phyloP scores from a whole-genome alignment of 345 rosid genomes.

The Raphanus raphanistrum region DNA sequence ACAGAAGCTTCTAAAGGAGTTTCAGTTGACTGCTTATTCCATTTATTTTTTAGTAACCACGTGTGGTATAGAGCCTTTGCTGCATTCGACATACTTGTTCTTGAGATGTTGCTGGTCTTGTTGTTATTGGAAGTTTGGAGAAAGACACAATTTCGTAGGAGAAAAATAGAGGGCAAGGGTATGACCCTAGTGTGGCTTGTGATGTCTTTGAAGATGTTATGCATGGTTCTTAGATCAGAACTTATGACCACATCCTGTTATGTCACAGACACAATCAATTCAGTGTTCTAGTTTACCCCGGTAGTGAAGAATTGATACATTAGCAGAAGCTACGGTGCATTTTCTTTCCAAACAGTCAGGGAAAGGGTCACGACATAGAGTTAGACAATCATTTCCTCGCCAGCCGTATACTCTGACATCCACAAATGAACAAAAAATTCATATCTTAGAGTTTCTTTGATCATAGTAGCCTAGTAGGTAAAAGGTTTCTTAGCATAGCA shows the following conservation, averaged over 20 bases:
- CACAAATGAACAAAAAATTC: neutral
- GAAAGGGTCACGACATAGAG: neutral
- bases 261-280: too few species aligned
- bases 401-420: neutral
- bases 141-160: too few species aligned
- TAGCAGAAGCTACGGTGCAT: neutral
- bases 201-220: neutral
- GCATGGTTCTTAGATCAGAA: too few species aligned
- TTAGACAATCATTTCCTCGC: neutral
- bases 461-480: neutral
- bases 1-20: too few species aligned
- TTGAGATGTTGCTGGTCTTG: too few species aligned
- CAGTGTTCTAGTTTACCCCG: neutral
- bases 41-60: too few species aligned
- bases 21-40: too few species aligned
- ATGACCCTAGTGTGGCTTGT: neutral
- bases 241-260: too few species aligned
- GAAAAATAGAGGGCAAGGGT: too few species aligned
- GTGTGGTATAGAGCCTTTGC: too few species aligned
- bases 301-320: neutral
- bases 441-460: neutral
- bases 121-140: too few species aligned
- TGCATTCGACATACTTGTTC: too few species aligned
- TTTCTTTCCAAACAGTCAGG: neutral
- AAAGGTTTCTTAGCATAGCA: constrained; percentile 58